phyloP scores from a whole-genome alignment of 176 grass and related monocot genomes.

The Raddia guianensis region DNA sequence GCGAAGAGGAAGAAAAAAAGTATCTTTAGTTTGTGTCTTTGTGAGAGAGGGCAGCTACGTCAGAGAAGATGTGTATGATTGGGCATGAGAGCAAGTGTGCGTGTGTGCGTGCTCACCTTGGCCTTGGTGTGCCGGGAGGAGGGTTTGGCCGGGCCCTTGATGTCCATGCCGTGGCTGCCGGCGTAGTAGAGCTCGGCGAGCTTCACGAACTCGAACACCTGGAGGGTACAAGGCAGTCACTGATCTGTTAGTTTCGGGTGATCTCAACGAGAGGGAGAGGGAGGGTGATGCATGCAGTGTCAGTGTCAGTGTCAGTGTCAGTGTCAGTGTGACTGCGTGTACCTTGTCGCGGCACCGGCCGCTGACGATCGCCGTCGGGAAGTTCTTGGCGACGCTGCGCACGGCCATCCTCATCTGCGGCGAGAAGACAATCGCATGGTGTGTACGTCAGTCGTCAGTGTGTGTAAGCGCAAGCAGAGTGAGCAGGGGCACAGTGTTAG shows the following conservation, averaged over 20 bases:
- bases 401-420: conserved; percentile 85
- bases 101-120: conserved; percentile 38
- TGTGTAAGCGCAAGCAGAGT: neutral
- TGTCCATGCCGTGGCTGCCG: conserved; percentile 97
- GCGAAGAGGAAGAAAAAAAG: neutral
- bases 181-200: conserved; percentile 88
- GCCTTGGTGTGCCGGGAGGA: conserved; percentile 53
- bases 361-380: conserved; percentile 89
- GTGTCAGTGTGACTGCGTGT: neutral
- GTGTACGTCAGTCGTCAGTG: no score
- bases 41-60: neutral
- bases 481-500: neutral
- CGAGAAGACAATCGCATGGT: neutral
- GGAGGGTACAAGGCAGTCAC: neutral
- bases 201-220: conserved; percentile 80
- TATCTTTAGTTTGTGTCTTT: conserved; percentile 25
- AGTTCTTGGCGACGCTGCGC: conserved; percentile 71
- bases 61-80: neutral
- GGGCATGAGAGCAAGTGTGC: neutral
- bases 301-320: no score
- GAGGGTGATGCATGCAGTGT: neutral
- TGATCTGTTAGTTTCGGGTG: neutral
- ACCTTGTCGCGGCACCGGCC: conserved; percentile 88
- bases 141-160: conserved; percentile 63
- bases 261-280: conserved; percentile 18